A percentile compares a stretch with the other conserved stretches of the same genome.
phyloP scores from a whole-genome alignment of 176 grass and related monocot genomes.

The Metroxylon sagu region DNA sequence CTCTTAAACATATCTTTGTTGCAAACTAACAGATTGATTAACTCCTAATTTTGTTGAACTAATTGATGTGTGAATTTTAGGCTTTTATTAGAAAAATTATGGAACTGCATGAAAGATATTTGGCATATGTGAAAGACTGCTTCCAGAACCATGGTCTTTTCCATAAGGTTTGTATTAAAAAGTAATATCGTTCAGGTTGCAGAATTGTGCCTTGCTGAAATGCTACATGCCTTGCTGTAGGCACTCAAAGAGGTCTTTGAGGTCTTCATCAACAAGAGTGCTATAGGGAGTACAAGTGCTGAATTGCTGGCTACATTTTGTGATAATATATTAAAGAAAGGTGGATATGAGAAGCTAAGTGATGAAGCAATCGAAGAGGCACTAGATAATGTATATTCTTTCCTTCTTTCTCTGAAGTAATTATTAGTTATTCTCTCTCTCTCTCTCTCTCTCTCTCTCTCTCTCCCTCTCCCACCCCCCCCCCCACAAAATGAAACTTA shows the following conservation, averaged over 20 bases:
- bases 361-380: slow-evolving; percentile 99
- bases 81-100: slow-evolving; percentile 95
- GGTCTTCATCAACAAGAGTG: slow-evolving; percentile 92
- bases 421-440: too few relatives aligned
- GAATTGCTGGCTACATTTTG: slow-evolving; percentile 90
- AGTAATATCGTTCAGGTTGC: too few relatives aligned
- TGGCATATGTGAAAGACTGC: slow-evolving; percentile 80
- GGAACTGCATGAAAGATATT: slow-evolving; percentile 87
- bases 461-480: too few relatives aligned
- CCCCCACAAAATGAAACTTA: too few relatives aligned
- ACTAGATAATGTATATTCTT: slow-evolving; percentile 67
- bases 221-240: slow-evolving; percentile 19
- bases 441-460: too few relatives aligned
- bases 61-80: slow-evolving; percentile 26
- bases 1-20: neutral
- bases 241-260: slow-evolving; percentile 96
- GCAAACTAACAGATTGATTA: neutral
- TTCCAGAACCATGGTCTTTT: slow-evolving; percentile 94
- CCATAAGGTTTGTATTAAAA: slow-evolving; percentile 55
- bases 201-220: too few relatives aligned
- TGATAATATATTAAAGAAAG: slow-evolving; percentile 96
- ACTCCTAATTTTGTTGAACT: slow-evolving; percentile 2
- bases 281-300: slow-evolving; percentile 83
- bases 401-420: neutral
- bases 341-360: slow-evolving; percentile 88